Evolutionary conservation across 805 yeast genomes (phyloP).

Genomic region (Yamadazyma ubonensis): DNA sequence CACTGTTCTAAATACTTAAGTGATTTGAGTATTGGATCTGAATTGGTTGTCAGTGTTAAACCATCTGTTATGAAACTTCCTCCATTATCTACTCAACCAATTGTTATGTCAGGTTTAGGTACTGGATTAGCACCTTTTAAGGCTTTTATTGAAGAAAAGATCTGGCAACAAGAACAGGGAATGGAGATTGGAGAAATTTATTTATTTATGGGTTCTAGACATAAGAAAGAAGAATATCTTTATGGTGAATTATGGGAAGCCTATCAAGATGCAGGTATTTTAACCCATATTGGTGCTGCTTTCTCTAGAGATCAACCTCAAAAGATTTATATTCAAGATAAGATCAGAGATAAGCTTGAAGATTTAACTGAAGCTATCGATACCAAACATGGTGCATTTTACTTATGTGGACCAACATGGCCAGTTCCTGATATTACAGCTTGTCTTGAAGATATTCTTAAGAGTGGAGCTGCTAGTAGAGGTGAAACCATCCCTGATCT

Average conservation of each 20-base stretch:
- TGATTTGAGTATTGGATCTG: slow-evolving; percentile 75
- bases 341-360: slow-evolving; percentile 72
- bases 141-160: slow-evolving; percentile 93
- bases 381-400: slow-evolving; percentile 80
- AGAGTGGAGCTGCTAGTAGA: slow-evolving; percentile 62
- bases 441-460: slow-evolving; percentile 79
- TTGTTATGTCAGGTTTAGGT: slow-evolving; percentile 96
- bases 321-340: slow-evolving; percentile 93
- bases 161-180: slow-evolving; percentile 90
- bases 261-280: slow-evolving; percentile 83
- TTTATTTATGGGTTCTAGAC: slow-evolving; percentile 91
- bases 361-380: slow-evolving; percentile 79
- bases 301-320: slow-evolving; percentile 96
- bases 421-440: slow-evolving; percentile 96
- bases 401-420: slow-evolving; percentile 99
- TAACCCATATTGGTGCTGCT: slow-evolving; percentile 96
- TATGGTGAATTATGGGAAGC: slow-evolving; percentile 99
- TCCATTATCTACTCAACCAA: slow-evolving; percentile 80
- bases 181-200: slow-evolving; percentile 83
- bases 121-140: slow-evolving; percentile 98
- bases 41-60: slow-evolving; percentile 89
- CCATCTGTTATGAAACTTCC: slow-evolving; percentile 98
- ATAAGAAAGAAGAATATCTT: slow-evolving; percentile 89
- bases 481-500: slow-evolving; percentile 67
- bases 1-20: slow-evolving; percentile 92